Evolutionary conservation across 495 filamentous ascomycete species (phyloP), one percentile per base, ranked within the genome.

Genomic region (Aspergillus bertholletiae): DNA sequence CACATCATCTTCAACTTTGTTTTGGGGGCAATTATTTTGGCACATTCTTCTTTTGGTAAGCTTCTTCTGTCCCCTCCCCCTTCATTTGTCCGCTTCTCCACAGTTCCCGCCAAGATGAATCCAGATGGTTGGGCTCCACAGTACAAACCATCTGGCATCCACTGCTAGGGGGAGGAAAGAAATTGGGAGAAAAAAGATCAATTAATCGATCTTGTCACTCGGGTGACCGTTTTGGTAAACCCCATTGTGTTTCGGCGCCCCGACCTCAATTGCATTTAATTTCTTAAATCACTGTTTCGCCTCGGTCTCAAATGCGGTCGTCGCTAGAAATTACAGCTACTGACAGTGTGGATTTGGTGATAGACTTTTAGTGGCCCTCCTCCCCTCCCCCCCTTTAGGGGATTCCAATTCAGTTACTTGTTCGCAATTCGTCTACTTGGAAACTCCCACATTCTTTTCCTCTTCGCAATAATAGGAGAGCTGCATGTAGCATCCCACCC

Each of bases 401-500:
- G 26, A 39, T 49, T 27, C 44, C 49, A 44, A 44, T 44, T 52
- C 40, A 52, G 46, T 35, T 49, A 20, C 46, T 34, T 26, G 28
- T 22, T 64, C 61, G 60, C 65, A 59, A 62, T 55, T 37, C 54
- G 43, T 54, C 53, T 44, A 46, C 37, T 53, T 53, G 28, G 39
- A 49, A 53, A 34, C 49, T 54, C 56, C 51, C 58, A 48, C 64
- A 69, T 67, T 69, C 64, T 55, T 67, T 40, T 45, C 55, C 44
- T 54, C 48, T 41, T 27, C 52, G 49, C 53, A 50, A 13, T 34
- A 15, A 52, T 18, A 41, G 39, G 53, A 61, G 18, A 51, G 17
- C 64, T 69, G 66, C 62, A 71, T 74, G 71, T 68, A 56, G 65
- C 64, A 61, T 61, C 57, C 53, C 55, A 60, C 62, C 56, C 55